phyloP scores from a whole-genome alignment of 257 asterid genomes.

The Linaria vulgaris region DNA sequence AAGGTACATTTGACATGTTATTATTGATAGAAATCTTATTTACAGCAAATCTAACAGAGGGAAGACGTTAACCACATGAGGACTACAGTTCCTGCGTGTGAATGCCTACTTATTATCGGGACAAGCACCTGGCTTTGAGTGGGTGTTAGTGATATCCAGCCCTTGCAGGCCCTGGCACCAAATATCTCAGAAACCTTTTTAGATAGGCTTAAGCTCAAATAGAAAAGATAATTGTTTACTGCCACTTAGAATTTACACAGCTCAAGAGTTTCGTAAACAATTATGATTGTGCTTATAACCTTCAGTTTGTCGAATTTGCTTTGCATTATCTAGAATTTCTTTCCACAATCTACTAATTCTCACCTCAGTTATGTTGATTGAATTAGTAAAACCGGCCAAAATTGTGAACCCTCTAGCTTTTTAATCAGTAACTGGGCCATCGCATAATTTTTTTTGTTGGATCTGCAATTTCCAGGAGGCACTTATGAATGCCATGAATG shows the following conservation, averaged over 20 bases:
- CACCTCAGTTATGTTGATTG: too few species aligned
- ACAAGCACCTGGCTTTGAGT: slow-evolving; percentile 11
- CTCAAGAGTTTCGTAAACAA: slow-evolving; percentile 3
- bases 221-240: slow-evolving; percentile 9
- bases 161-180: not conserved
- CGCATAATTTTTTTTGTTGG: slow-evolving; percentile 22
- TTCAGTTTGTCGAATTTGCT: not conserved
- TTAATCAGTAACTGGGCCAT: slow-evolving; percentile 22
- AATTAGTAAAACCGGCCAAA: slow-evolving; percentile 10
- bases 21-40: not conserved
- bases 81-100: not conserved
- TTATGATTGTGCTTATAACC: slow-evolving; percentile 5
- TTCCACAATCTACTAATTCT: slow-evolving; percentile 2
- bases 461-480: slow-evolving; percentile 69
- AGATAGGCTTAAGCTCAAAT: slow-evolving; percentile 1
- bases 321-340: not conserved
- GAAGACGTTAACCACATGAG: not conserved
- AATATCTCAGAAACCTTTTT: not conserved
- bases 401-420: slow-evolving; percentile 15
- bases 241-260: slow-evolving; percentile 15
- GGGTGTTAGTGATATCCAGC: not conserved
- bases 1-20: slow-evolving; percentile 5
- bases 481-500: slow-evolving; percentile 88
- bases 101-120: not conserved
- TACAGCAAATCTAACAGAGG: slow-evolving; percentile 2